Conservation (phyloP, 129 eudicot species). For the Deinandra increscens region DNA sequence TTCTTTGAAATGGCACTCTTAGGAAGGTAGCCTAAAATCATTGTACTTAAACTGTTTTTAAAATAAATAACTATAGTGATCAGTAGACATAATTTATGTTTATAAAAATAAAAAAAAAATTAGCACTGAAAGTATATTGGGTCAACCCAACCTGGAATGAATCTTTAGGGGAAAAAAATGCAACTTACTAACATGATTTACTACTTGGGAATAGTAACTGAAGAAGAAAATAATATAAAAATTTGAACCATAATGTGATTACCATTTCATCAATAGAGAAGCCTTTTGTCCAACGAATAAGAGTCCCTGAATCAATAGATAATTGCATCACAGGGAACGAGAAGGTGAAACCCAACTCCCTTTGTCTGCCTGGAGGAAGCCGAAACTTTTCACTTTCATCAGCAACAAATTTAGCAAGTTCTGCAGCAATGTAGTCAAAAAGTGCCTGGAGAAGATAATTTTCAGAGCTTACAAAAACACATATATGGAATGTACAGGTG, state of each 20-base stretch:
- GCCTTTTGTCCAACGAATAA: constrained; percentile 93
- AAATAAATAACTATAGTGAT: too few species aligned
- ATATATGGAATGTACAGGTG: not conserved
- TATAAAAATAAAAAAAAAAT: not conserved
- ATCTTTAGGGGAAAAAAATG: too few species aligned
- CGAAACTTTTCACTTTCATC: constrained; percentile 62
- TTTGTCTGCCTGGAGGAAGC: constrained; percentile 55
- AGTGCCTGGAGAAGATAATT: constrained; percentile 57
- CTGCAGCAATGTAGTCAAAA: constrained; percentile 79
- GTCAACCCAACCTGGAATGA: too few species aligned
- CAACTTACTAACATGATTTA: not conserved
- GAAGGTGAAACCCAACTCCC: constrained; percentile 96
- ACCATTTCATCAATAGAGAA: constrained; percentile 78
- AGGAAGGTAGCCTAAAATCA: too few species aligned
- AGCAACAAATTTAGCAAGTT: constrained; percentile 66
- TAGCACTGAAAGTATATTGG: not conserved
- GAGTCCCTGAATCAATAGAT: constrained; percentile 78
- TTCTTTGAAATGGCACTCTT: too few species aligned
- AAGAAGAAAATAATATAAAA: too few species aligned
- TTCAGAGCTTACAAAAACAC: constrained; percentile 12
- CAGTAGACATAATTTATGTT: not conserved
- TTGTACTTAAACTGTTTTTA: too few species aligned
- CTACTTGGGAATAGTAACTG: not conserved
- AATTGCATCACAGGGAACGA: constrained; percentile 94
- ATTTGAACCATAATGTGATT: not conserved